Percentiles rank a stretch among this genome's conserved stretches.
Evolutionary conservation across 116 monocot species (phyloP).

Genomic region (Dioscorea cayenensis): DNA sequence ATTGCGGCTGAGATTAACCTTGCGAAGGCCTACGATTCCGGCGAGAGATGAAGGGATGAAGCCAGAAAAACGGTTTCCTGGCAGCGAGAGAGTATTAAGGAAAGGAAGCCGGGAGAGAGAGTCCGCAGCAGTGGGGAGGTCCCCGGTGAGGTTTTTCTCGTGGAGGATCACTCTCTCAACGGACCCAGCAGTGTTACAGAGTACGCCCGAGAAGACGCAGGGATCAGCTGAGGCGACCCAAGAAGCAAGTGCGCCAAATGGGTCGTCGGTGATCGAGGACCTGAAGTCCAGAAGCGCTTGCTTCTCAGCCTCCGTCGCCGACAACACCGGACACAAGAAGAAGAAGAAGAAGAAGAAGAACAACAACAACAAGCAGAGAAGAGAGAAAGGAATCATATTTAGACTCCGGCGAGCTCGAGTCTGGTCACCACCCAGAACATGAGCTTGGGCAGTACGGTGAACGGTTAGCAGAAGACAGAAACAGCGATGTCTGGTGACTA

Average conservation of each 20-base stretch:
- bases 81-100: constrained; percentile 75
- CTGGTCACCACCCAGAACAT: constrained; percentile 5
- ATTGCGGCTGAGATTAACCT: constrained; percentile 85
- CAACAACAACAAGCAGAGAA: constrained; percentile 3
- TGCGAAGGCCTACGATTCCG: constrained; percentile 42
- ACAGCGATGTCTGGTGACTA: neutral
- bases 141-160: constrained; percentile 41
- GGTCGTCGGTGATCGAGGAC: constrained; percentile 50
- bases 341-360: constrained; percentile 12
- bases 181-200: constrained; percentile 41
- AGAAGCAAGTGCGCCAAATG: constrained; percentile 43
- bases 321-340: constrained; percentile 2
- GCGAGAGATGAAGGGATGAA: constrained; percentile 43
- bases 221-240: constrained; percentile 53
- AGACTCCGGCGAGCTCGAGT: neutral
- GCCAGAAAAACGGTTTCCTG: constrained; percentile 68
- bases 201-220: constrained; percentile 76
- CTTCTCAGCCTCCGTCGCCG: constrained; percentile 47
- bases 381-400: neutral
- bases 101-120: constrained; percentile 42
- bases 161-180: constrained; percentile 69
- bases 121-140: constrained; percentile 21
- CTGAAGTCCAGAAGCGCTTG: constrained; percentile 70
- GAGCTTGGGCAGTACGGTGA: too few species aligned
- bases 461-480: too few species aligned